phyloP scores from a whole-genome alignment of 2,329 filamentous ascomycete genomes.

The Neopestalotiopsis sp. region DNA sequence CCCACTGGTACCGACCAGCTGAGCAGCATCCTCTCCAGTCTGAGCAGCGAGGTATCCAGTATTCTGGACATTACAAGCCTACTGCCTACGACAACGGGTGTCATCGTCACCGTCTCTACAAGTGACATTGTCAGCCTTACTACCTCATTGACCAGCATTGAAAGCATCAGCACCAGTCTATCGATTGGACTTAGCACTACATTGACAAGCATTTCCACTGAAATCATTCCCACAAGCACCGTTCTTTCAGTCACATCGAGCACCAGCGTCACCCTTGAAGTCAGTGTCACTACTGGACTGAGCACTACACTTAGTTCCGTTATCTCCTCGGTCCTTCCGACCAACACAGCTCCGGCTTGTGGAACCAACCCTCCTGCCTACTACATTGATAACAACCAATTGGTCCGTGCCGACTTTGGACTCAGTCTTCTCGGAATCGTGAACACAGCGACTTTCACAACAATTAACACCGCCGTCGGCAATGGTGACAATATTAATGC shows the following conservation, averaged over 20 bases:
- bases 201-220: neutral
- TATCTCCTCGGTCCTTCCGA: neutral
- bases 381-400: slow-evolving; percentile 2
- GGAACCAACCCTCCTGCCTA: slow-evolving; percentile 6
- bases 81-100: neutral
- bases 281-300: neutral
- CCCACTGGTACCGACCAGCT: neutral
- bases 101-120: neutral
- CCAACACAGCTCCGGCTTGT: neutral
- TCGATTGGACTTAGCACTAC: neutral
- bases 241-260: neutral
- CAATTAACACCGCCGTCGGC: neutral
- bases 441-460: neutral
- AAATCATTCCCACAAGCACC: neutral
- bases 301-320: neutral
- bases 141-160: neutral
- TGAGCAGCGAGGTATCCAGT: neutral
- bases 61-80: neutral
- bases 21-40: neutral
- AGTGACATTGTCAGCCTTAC: neutral
- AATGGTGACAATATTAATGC: neutral
- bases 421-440: neutral
- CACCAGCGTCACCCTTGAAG: neutral
- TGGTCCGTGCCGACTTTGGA: slow-evolving; percentile 1
- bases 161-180: neutral